Percentiles rank a stretch among this genome's conserved stretches.
Evolutionary conservation across 2,329 filamentous ascomycete species (phyloP).

Genomic region (Penicillium sclerotigenum): DNA sequence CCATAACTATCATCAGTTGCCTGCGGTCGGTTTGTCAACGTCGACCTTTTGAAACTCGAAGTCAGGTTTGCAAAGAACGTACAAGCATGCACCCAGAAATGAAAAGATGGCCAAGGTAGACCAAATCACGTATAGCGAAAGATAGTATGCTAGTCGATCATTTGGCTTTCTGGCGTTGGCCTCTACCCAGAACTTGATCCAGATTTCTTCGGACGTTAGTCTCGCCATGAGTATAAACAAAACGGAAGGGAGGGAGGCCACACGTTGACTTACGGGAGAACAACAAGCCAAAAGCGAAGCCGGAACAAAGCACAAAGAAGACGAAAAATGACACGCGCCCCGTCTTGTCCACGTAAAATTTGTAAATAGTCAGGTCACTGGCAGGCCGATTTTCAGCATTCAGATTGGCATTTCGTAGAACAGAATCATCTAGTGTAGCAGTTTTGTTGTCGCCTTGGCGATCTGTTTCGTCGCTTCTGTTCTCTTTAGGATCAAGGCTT

Average conservation of each 20-base stretch:
- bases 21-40: too few species aligned
- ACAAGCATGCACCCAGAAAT: too few species aligned
- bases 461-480: background rate
- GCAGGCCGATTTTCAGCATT: background rate
- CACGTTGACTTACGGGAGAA: background rate
- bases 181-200: too few species aligned
- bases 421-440: background rate
- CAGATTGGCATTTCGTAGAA: background rate
- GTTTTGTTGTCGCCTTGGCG: background rate
- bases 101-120: too few species aligned
- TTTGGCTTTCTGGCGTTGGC: too few species aligned
- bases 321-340: background rate
- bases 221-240: background rate
- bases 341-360: background rate
- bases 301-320: background rate
- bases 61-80: too few species aligned
- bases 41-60: too few species aligned
- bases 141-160: too few species aligned
- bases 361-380: slow-evolving; percentile 10
- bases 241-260: background rate
- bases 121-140: too few species aligned
- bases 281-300: background rate
- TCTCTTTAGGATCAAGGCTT: too few species aligned
- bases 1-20: too few species aligned
- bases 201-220: too few species aligned